phyloP scores from a whole-genome alignment of 352 stramenopile species.

The Thraustochytrium sp. region DNA sequence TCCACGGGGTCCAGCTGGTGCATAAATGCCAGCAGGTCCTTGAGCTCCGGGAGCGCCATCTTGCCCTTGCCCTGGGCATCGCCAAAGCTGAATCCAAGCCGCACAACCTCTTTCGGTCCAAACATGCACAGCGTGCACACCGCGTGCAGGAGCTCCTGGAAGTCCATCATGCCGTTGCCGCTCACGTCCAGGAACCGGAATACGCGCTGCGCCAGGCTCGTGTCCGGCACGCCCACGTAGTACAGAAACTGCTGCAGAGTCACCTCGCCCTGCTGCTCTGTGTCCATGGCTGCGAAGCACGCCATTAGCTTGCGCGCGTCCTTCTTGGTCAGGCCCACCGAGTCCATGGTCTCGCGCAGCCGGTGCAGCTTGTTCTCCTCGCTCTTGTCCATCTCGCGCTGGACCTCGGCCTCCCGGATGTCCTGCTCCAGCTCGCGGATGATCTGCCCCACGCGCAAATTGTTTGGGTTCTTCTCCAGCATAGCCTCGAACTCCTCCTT shows the following conservation, averaged over 20 bases:
- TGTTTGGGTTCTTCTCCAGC: conserved; percentile 24
- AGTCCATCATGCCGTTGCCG: conserved; percentile 27
- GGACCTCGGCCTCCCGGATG: conserved; percentile 21
- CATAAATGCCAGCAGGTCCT: background rate
- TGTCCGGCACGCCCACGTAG: background rate
- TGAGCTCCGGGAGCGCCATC: background rate
- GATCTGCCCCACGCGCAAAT: conserved; percentile 6
- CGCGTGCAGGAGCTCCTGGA: conserved; percentile 31
- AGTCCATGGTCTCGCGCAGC: background rate
- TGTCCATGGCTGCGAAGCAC: conserved; percentile 32
- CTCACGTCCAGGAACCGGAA: conserved; percentile 34
- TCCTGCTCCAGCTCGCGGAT: conserved; percentile 7
- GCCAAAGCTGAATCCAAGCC: conserved; percentile 14
- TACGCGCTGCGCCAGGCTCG: background rate
- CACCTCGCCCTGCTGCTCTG: background rate
- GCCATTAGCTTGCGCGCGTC: background rate
- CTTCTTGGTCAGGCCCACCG: background rate
- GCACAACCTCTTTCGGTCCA: conserved; percentile 11
- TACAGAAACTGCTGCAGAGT: conserved; percentile 41
- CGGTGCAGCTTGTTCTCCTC: background rate
- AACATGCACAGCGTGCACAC: conserved; percentile 39
- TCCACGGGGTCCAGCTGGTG: conserved; percentile 29
- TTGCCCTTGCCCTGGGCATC: conserved; percentile 11
- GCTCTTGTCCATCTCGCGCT: background rate
- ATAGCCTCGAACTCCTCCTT: background rate